These are phyloP conservation scores for Suillus weaverae DNA, from an alignment of 768 basidiomycete species.

Conservation along the genomic window DNA sequence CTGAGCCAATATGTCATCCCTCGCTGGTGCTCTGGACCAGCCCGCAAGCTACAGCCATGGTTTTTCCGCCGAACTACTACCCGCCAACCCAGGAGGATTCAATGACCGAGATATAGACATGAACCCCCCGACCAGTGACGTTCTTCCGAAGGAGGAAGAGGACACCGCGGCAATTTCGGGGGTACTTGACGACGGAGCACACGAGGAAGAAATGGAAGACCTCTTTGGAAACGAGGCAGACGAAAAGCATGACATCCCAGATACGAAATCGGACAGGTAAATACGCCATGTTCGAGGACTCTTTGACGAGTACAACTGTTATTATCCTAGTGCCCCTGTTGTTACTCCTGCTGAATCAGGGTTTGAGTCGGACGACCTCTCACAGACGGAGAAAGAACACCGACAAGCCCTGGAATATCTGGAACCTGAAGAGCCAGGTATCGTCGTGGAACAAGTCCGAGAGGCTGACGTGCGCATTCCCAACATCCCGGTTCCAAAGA, in stretches of 20 bases:
- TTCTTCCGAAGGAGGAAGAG: constrained; percentile 14
- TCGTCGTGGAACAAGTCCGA: constrained; percentile 51
- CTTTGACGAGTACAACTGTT: constrained; percentile 16
- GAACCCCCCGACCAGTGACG: constrained; percentile 25
- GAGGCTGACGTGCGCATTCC: constrained; percentile 80
- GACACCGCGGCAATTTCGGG: constrained; percentile 17
- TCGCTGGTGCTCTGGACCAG: constrained; percentile 56
- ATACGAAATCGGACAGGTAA: constrained; percentile 53
- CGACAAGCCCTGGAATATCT: constrained; percentile 78
- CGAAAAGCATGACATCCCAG: constrained; percentile 27
- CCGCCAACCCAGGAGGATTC: constrained; percentile 9
- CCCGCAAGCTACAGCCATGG: constrained; percentile 24
- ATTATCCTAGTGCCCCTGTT: constrained; percentile 37
- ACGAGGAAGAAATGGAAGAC: constrained; percentile 64
- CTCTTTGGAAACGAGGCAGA: constrained; percentile 77
- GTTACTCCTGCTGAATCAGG: constrained; percentile 42
- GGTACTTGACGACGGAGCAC: constrained; percentile 10
- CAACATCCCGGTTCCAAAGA: constrained; percentile 81
- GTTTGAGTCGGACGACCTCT: constrained; percentile 65
- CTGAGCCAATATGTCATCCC: constrained; percentile 50
- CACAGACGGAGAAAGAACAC: constrained; percentile 54
- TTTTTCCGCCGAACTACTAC: constrained; percentile 14
- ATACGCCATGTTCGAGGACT: constrained; percentile 7
- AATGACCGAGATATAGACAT: constrained; percentile 44
- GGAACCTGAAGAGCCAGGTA: constrained; percentile 69